phyloP scores from a whole-genome alignment of 2,329 filamentous ascomycete genomes.

The Talaromyces sp. region DNA sequence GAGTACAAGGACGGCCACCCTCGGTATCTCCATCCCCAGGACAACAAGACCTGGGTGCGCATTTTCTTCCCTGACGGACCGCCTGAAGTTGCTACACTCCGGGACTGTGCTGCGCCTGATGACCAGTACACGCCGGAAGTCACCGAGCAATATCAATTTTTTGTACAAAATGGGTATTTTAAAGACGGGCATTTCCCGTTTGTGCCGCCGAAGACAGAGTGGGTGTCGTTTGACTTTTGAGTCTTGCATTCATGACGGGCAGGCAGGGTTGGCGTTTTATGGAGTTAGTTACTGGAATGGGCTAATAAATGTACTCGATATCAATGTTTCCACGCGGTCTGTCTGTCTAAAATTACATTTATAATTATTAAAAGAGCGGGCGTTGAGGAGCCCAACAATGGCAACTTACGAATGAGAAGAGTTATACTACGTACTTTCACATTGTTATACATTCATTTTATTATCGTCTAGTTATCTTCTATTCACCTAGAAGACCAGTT shows the following conservation, averaged over 20 bases:
- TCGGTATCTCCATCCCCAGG: conserved; percentile 45
- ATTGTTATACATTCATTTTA: too few relatives aligned
- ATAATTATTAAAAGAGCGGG: background rate
- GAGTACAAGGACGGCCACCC: conserved; percentile 50
- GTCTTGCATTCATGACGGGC: background rate
- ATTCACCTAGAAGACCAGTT: too few relatives aligned
- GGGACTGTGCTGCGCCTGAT: conserved; percentile 46
- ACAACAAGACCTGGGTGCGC: conserved; percentile 53
- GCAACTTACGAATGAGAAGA: too few relatives aligned
- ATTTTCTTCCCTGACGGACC: conserved; percentile 71
- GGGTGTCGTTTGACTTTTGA: conserved; percentile 67
- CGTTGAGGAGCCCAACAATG: background rate
- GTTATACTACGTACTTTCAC: too few relatives aligned
- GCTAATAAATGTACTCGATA: background rate
- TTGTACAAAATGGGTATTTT: conserved; percentile 62
- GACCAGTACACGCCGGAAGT: conserved; percentile 47
- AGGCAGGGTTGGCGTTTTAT: background rate
- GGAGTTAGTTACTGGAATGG: background rate
- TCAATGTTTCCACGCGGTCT: background rate
- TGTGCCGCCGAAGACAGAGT: conserved; percentile 71
- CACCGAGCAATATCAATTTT: conserved; percentile 58
- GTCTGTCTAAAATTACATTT: background rate
- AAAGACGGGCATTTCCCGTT: conserved; percentile 66
- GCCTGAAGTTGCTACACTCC: conserved; percentile 44
- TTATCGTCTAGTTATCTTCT: too few relatives aligned